Evolutionary conservation across 2,329 filamentous ascomycete species (phyloP).

Genomic region (Dothistroma septosporum): DNA sequence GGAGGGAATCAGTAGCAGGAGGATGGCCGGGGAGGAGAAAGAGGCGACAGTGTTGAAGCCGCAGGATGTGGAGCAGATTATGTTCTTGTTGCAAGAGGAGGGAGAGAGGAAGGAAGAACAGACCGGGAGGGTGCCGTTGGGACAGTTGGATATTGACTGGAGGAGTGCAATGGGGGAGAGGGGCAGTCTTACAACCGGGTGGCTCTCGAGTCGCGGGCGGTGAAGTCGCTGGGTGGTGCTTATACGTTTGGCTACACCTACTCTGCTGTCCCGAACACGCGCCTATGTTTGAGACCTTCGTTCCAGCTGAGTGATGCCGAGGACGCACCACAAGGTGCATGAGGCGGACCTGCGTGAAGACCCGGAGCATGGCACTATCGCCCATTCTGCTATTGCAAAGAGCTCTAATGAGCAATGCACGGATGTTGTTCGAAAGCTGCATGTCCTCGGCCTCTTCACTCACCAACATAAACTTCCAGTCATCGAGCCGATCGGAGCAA

Average conservation of each 20-base stretch:
- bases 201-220: constrained; percentile 40
- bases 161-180: constrained; percentile 82
- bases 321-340: neutral
- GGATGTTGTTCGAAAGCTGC: no score
- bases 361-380: neutral
- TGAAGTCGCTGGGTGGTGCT: constrained; percentile 8
- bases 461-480: neutral
- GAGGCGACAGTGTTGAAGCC: constrained; percentile 51
- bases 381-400: no score
- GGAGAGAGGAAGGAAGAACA: constrained; percentile 43
- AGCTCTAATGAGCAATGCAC: no score
- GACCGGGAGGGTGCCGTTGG: constrained; percentile 57
- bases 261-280: neutral
- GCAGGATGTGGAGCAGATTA: constrained; percentile 62
- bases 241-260: neutral
- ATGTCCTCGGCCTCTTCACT: no score
- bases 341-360: neutral
- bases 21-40: constrained; percentile 31
- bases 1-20: constrained; percentile 26
- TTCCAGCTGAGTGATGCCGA: neutral
- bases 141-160: constrained; percentile 83
- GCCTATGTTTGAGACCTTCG: neutral
- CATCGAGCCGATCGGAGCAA: neutral
- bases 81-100: constrained; percentile 58
- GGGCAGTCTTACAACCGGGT: constrained; percentile 83